These are phyloP conservation scores for Penicillium sp. DNA, from an alignment of 2,329 filamentous ascomycete genomes.

Conservation along the genomic window DNA sequence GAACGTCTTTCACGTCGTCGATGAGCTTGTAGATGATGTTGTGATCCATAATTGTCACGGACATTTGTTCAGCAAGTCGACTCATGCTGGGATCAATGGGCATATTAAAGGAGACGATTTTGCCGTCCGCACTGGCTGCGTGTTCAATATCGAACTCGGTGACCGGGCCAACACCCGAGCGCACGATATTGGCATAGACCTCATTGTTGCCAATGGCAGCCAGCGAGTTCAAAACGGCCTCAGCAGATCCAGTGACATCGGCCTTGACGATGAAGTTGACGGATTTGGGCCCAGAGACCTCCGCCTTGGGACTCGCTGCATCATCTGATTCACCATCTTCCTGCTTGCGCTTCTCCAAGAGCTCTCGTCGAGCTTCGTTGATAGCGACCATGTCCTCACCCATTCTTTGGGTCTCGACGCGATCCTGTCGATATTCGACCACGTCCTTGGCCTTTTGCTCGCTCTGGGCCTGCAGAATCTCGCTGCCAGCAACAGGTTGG, in stretches of 20 bases:
- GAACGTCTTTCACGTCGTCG: constrained; percentile 47
- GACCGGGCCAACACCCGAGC: constrained; percentile 69
- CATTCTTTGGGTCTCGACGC: constrained; percentile 60
- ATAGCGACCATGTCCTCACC: constrained; percentile 69
- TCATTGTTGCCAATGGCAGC: constrained; percentile 77
- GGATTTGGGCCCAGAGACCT: constrained; percentile 44
- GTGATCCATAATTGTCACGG: constrained; percentile 74
- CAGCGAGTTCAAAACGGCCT: constrained; percentile 76
- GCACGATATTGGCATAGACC: constrained; percentile 69
- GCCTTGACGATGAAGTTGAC: constrained; percentile 85
- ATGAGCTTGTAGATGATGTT: constrained; percentile 57
- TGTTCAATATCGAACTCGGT: constrained; percentile 85
- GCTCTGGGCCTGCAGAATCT: constrained; percentile 73
- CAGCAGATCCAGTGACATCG: constrained; percentile 88
- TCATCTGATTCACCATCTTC: constrained; percentile 32
- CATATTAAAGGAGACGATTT: constrained; percentile 83
- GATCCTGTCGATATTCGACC: constrained; percentile 67
- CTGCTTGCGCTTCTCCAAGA: constrained; percentile 46
- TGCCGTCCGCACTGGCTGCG: constrained; percentile 67
- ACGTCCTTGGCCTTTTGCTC: constrained; percentile 75
- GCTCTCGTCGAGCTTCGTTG: constrained; percentile 60
- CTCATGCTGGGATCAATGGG: constrained; percentile 61
- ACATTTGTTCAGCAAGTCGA: constrained; percentile 61
- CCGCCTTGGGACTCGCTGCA: constrained; percentile 34
- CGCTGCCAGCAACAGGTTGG: constrained; percentile 76